Conservation (phyloP, 768 basidiomycete genomes). For the Lactifluus hygrophoroides region DNA sequence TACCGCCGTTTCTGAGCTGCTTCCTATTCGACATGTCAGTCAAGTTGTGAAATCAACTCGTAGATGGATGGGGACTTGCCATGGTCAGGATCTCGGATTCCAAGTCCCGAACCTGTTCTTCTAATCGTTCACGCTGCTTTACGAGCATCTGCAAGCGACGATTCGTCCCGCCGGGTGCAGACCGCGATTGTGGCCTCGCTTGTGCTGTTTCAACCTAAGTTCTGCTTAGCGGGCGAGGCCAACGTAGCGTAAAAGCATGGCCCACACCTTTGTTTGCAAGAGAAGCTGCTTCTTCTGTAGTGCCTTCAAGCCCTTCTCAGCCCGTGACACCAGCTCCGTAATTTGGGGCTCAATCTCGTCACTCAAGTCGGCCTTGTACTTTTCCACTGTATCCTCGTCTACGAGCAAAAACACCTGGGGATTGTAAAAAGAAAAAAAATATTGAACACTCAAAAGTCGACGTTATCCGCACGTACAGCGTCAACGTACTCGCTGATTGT, state of each 20-base stretch:
- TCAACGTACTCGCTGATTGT: slow-evolving; percentile 53
- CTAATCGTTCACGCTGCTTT: slow-evolving; percentile 60
- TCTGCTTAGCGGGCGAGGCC: background rate
- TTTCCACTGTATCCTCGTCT: slow-evolving; percentile 61
- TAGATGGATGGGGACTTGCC: slow-evolving; percentile 30
- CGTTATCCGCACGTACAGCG: background rate
- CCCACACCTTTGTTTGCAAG: slow-evolving; percentile 54
- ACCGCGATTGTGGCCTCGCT: slow-evolving; percentile 33
- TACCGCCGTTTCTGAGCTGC: slow-evolving; percentile 18
- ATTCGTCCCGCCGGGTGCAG: slow-evolving; percentile 42
- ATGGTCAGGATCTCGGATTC: slow-evolving; percentile 54
- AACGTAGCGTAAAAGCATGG: background rate
- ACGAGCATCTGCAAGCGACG: slow-evolving; percentile 54
- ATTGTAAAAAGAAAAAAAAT: background rate
- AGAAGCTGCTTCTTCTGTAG: slow-evolving; percentile 54
- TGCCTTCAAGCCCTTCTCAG: slow-evolving; percentile 56
- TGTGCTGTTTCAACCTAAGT: slow-evolving; percentile 45
- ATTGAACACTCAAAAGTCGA: background rate
- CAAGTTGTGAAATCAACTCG: background rate
- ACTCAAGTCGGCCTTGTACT: slow-evolving; percentile 65
- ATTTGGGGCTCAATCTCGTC: slow-evolving; percentile 80
- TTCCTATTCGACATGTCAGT: slow-evolving; percentile 8
- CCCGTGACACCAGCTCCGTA: slow-evolving; percentile 59
- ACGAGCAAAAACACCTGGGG: slow-evolving; percentile 67
- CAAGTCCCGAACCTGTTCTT: slow-evolving; percentile 49